A percentile compares a stretch with the other conserved stretches of the same genome.
phyloP scores from a whole-genome alignment of 75 land plant genomes.

The Cryptomeria japonica region DNA sequence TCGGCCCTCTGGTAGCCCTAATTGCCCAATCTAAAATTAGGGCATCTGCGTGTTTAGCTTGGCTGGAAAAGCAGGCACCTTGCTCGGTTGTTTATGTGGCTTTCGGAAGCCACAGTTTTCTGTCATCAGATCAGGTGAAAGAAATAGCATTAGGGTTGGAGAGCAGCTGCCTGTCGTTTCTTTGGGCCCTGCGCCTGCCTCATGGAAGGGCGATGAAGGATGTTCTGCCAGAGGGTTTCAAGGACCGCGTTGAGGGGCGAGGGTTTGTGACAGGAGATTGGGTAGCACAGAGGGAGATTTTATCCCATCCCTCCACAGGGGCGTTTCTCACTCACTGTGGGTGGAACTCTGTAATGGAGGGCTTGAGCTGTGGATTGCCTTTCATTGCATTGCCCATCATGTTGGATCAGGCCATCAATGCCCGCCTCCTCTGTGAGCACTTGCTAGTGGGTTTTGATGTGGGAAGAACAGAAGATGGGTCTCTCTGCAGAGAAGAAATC shows the following conservation, averaged over 20 bases:
- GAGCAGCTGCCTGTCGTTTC: constrained; percentile 7
- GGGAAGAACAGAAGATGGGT: background rate
- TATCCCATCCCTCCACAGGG: constrained; percentile 13
- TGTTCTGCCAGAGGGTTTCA: constrained; percentile 18
- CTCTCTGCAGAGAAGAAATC: background rate
- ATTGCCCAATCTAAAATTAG: background rate
- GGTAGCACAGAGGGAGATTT: constrained; percentile 24
- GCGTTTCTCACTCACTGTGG: constrained; percentile 35
- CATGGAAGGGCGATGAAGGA: background rate
- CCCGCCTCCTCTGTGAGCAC: constrained; percentile 13
- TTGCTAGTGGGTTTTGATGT: constrained; percentile 20
- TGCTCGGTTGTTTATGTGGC: constrained; percentile 38
- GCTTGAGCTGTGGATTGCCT: constrained; percentile 27
- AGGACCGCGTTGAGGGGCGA: background rate
- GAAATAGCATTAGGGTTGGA: constrained; percentile 34
- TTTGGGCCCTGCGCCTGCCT: constrained; percentile 13
- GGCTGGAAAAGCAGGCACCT: constrained; percentile 25
- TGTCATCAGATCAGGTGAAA: constrained; percentile 20
- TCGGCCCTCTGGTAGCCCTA: background rate
- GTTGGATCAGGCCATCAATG: constrained; percentile 22
- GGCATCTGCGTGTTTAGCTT: constrained; percentile 2
- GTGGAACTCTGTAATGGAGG: constrained; percentile 32
- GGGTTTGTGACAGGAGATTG: constrained; percentile 11
- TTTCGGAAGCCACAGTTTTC: constrained; percentile 29
- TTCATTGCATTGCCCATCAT: constrained; percentile 19